Evolutionary conservation across 1,139 yeast species (phyloP).

Genomic region (Magnusiomyces paraingens): DNA sequence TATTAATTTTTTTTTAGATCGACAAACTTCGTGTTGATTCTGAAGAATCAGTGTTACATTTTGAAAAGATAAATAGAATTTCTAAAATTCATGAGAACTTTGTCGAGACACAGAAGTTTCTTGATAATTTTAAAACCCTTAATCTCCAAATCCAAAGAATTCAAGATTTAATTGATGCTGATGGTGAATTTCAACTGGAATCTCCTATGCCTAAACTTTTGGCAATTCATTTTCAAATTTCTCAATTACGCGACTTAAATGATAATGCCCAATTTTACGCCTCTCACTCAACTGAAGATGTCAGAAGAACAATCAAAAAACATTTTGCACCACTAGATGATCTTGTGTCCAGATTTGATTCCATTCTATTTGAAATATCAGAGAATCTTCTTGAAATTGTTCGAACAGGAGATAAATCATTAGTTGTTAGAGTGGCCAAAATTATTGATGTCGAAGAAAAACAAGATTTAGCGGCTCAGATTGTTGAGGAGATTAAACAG

Average conservation of each 20-base stretch:
- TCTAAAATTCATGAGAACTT: slow-evolving; percentile 68
- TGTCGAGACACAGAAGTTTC: slow-evolving; percentile 59
- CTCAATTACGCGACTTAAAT: slow-evolving; percentile 66
- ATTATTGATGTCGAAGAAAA: slow-evolving; percentile 74
- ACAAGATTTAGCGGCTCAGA: slow-evolving; percentile 59
- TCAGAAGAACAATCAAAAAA: slow-evolving; percentile 56
- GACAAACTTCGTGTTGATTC: slow-evolving; percentile 28
- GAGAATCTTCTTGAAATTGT: slow-evolving; percentile 61
- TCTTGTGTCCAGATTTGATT: slow-evolving; percentile 57
- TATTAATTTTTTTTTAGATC: slow-evolving; percentile 13
- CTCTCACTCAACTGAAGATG: slow-evolving; percentile 59
- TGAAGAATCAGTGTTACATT: slow-evolving; percentile 38
- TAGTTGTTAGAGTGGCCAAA: slow-evolving; percentile 66
- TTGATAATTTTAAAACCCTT: slow-evolving; percentile 56
- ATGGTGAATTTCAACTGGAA: slow-evolving; percentile 43
- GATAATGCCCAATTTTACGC: slow-evolving; percentile 58
- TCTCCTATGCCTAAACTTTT: slow-evolving; percentile 57
- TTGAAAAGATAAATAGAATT: slow-evolving; percentile 54
- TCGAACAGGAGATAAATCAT: slow-evolving; percentile 57
- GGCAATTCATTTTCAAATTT: slow-evolving; percentile 61
- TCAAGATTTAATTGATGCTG: slow-evolving; percentile 48
- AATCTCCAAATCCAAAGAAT: slow-evolving; percentile 46
- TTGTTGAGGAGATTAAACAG: slow-evolving; percentile 42
- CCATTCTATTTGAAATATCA: slow-evolving; percentile 53
- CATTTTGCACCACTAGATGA: slow-evolving; percentile 49